Percentiles rank a stretch among this genome's conserved stretches.
These are phyloP conservation scores for Aspergillus quadricinctus DNA, from an alignment of 2,329 filamentous ascomycete genomes.

Conservation along the genomic window DNA sequence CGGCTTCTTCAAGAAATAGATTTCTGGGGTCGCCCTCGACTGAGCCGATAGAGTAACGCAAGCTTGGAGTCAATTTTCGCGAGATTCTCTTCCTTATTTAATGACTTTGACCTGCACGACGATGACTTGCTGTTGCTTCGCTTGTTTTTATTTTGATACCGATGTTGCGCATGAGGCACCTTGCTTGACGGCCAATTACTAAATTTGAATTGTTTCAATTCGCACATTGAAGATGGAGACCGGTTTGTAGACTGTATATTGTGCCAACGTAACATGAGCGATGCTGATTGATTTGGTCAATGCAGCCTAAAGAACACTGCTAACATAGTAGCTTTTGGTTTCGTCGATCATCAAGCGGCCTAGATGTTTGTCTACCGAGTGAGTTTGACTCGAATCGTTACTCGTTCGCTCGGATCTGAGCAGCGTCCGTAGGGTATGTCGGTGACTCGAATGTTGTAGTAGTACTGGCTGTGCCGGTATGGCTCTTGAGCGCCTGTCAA, in stretches of 20 bases:
- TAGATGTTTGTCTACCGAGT: neutral
- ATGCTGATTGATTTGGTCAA: neutral
- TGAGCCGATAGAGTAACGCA: constrained; percentile 10
- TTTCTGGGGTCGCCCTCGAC: constrained; percentile 1
- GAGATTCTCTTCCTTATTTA: constrained; percentile 4
- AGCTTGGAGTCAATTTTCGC: neutral
- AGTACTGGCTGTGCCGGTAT: too few relatives aligned
- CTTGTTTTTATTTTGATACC: constrained; percentile 5
- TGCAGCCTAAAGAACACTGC: neutral
- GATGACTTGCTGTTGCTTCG: neutral
- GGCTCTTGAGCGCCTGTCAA: too few relatives aligned
- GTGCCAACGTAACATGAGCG: neutral
- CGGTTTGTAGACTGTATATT: neutral
- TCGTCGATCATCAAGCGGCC: neutral
- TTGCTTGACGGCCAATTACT: neutral
- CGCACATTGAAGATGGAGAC: neutral
- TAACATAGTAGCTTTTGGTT: neutral
- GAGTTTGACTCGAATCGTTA: too few relatives aligned
- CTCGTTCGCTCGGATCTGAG: too few relatives aligned
- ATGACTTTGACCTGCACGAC: neutral
- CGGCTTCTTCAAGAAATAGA: constrained; percentile 37
- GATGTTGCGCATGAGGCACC: constrained; percentile 1
- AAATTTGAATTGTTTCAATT: neutral
- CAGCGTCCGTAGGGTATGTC: too few relatives aligned
- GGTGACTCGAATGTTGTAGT: too few relatives aligned